A percentile compares a stretch with the other conserved stretches of the same genome.
phyloP scores from a whole-genome alignment of 495 filamentous ascomycete species.

The Parachaetomium inaequale region DNA sequence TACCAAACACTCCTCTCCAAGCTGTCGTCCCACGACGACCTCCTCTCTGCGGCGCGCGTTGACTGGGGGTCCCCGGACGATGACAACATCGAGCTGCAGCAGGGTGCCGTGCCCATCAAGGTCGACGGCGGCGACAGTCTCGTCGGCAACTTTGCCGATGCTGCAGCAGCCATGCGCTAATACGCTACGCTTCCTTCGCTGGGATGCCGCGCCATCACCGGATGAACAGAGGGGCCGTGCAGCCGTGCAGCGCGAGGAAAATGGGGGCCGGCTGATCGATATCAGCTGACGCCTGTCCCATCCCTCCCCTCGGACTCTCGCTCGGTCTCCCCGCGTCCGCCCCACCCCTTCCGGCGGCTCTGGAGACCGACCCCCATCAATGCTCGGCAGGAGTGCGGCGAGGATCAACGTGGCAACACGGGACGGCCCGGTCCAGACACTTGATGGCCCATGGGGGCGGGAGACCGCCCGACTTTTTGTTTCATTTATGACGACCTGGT shows the following conservation, averaged over 20 bases:
- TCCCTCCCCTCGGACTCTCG: no score
- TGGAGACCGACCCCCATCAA: neutral
- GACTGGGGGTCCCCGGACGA: conserved; percentile 48
- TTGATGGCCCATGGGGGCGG: conserved; percentile 30
- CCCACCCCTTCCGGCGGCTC: neutral
- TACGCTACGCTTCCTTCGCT: neutral
- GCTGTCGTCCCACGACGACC: conserved; percentile 40
- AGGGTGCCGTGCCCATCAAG: conserved; percentile 39
- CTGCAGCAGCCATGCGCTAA: conserved; percentile 43
- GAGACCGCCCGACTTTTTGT: conserved; percentile 15
- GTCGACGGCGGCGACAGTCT: conserved; percentile 42
- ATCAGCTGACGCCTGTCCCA: conserved; percentile 16
- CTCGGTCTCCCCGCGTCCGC: conserved; percentile 2
- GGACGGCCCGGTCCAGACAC: conserved; percentile 20
- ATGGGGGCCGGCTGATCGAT: conserved; percentile 13
- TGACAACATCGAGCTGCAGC: conserved; percentile 44
- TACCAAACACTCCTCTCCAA: conserved; percentile 54
- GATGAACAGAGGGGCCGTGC: neutral
- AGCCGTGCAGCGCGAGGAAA: neutral
- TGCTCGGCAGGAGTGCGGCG: conserved; percentile 21
- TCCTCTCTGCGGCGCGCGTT: conserved; percentile 38
- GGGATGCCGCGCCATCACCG: neutral
- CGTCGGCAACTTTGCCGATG: conserved; percentile 51
- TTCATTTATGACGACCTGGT: conserved; percentile 16
- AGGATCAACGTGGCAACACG: conserved; percentile 20